Evolutionary conservation across 1,139 yeast genomes (phyloP), one percentile per base, ranked within the genome.

Genomic region (Saccharomycopsis hybrid): DNA sequence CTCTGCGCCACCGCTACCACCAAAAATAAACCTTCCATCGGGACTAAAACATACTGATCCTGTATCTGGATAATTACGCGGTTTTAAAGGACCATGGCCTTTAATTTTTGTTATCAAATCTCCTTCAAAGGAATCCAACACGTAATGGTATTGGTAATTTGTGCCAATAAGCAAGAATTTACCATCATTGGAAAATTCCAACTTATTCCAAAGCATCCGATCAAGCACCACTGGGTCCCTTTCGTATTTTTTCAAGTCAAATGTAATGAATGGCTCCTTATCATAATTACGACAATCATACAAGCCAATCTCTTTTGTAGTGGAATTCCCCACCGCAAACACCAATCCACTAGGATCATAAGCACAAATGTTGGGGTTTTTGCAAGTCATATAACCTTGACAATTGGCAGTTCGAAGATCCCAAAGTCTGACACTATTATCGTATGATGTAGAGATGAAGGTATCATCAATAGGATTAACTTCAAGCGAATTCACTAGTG

Each of bases 121-220:
- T 4, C 95, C 95, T 62, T 73, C 74, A 57, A 82, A 84, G 0
- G 95, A 85, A 61, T 89, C 95, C 35, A 82, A 63, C 1, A 88
- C 63, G 54, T 80, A 72, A 59, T 84, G 89, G 39, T 68, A 68
- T 30, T 65, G 65, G 2, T 74, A 67, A 52, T 76, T 63, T 1
- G 94, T 82, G 1, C 81, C 77, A 2, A 89, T 65, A n/a, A 88
- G 67, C n/a, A 92, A 59, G 54, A 72, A 70, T 60, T 82, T 84
- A 32, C 95, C 95, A 60, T 84, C 85, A 62, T 89, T 89, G 29
- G 95, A 79, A 63, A 90, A 88, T 63, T 89, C 95, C 35, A 89
- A 55, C 57, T 81, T 83, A 40, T 75, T 74, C 86, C 90, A 85
- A 30, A 47, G 32, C 40, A 44, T 35, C 7, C 48, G 39, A 5